A percentile compares a stretch with the other conserved stretches of the same genome.
Conservation (phyloP, 768 basidiomycete species). For the Lepiota brunneoincarnata region DNA sequence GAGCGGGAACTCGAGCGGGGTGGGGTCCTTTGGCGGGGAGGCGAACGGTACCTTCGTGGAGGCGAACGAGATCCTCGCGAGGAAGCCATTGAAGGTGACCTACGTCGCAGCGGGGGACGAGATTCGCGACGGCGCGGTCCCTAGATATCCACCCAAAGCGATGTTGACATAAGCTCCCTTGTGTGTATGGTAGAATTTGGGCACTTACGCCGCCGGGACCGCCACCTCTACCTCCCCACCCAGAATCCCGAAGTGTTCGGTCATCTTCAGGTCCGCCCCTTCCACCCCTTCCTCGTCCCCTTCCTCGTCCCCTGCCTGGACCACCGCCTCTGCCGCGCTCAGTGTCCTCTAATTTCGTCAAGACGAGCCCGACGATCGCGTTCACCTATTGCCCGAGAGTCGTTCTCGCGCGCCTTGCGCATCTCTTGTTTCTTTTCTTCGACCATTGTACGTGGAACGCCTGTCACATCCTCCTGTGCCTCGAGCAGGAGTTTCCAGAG, state of each 20-base stretch:
- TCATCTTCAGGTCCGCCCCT: conserved; percentile 47
- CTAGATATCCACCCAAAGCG: conserved; percentile 23
- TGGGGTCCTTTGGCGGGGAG: neutral
- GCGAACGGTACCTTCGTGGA: conserved; percentile 12
- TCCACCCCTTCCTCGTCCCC: conserved; percentile 59
- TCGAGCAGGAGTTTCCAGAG: conserved; percentile 93
- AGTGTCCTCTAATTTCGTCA: conserved; percentile 64
- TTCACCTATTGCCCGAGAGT: conserved; percentile 65
- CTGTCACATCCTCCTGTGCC: conserved; percentile 84
- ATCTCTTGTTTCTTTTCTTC: conserved; percentile 93
- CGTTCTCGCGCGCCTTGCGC: conserved; percentile 62
- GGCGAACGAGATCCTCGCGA: conserved; percentile 18
- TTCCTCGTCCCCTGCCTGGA: conserved; percentile 57
- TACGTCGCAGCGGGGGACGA: conserved; percentile 41
- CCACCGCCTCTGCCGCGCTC: conserved; percentile 50
- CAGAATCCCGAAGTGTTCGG: conserved; percentile 46
- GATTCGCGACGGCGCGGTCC: conserved; percentile 47
- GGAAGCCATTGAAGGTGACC: conserved; percentile 27
- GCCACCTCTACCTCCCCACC: conserved; percentile 69
- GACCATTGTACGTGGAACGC: conserved; percentile 86
- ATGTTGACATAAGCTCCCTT: neutral
- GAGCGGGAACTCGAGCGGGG: conserved; percentile 20
- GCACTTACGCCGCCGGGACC: conserved; percentile 31
- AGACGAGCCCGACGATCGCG: conserved; percentile 66
- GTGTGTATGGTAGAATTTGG: conserved; percentile 10